Evolutionary conservation across 2,329 filamentous ascomycete genomes (phyloP), one percentile per base, ranked within the genome.

Genomic region (Aspergillus nomiae): DNA sequence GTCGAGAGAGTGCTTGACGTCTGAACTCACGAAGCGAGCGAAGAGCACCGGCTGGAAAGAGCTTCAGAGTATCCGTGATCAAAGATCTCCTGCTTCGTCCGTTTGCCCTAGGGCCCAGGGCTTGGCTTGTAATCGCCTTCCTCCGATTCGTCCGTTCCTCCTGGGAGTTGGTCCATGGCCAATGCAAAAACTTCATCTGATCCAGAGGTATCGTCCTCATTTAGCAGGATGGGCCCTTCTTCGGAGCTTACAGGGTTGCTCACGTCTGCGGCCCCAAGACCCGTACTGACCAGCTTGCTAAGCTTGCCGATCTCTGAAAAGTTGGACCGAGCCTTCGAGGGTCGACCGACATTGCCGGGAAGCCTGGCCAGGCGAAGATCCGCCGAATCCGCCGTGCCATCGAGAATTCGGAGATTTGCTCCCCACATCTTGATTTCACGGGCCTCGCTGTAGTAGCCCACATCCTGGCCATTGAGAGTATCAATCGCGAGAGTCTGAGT

Each of bases 401-500:
- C 78, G 9, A 85, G 68, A 7, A 82, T 72, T 30, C 77, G 79
- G 56, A 85, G 74, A 32, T 80, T 77, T 4, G 78, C 79, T 19
- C 80, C 77, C 80, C 81, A 85, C 63, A 78, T 78, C 55, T 77
- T 77, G 0, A 81, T 73, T 62, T 85, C 76, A 9, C 83, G 78
- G 9, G 78, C 72, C 0, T 75, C 76, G 58, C 84, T 81, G 46
- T 78, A 80, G 24, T 75, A 74, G 0, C 83, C 79, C 6, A 85
- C 81, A 34, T 85, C 83, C 1, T 82, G 69, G 1, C 83, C 84
- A 63, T 87, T 88, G 43, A 88, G 73, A 3, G 82, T 82, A 32
- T 82, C 81, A 7, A 89, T 69, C 32, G 84, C 84, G 0, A 89
- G 79, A 0, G 85, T 83, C 55, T 88, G 83, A 0, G 82, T 82